Conservation (phyloP, 352 stramenopile species). For the Sclerospora graminicola region DNA sequence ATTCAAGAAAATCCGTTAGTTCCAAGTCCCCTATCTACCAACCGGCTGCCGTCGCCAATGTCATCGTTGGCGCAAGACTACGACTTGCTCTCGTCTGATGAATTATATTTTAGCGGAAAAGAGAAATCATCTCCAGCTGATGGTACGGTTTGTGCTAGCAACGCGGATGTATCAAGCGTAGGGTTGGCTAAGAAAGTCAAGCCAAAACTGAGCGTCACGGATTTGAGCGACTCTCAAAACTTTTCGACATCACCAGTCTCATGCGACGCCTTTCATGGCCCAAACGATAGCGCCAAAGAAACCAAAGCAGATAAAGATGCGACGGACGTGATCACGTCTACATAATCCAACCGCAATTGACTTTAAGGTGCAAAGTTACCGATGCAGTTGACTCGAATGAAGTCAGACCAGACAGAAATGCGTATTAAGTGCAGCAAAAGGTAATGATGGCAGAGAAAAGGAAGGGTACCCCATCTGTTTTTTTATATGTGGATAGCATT, state of each 20-base stretch:
- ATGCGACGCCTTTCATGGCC: constrained; percentile 7
- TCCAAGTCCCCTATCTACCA: constrained; percentile 3
- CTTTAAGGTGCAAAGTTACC: constrained; percentile 8
- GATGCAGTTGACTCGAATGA: too few species aligned
- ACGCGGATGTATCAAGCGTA: constrained; percentile 2
- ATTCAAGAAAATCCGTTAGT: constrained; percentile 5
- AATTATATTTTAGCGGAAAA: constrained; percentile 14
- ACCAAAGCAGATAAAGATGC: background rate
- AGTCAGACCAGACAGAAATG: too few species aligned
- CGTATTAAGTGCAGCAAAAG: constrained; percentile 6
- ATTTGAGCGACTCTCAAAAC: constrained; percentile 18
- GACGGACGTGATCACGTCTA: constrained; percentile 1
- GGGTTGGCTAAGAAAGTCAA: constrained; percentile 14
- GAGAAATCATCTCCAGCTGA: constrained; percentile 1
- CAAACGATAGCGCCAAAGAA: constrained; percentile 5
- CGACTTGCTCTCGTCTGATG: constrained; percentile 14
- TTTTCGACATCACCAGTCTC: constrained; percentile 21
- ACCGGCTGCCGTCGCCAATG: too few species aligned
- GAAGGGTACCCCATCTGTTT: too few species aligned
- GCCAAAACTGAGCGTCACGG: constrained; percentile 16
- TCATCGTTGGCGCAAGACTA: constrained; percentile 22
- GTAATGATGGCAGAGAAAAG: constrained; percentile 5
- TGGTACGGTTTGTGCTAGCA: background rate
- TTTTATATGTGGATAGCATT: too few species aligned
- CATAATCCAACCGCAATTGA: constrained; percentile 16